These are phyloP conservation scores for Pichia sp. DNA, from an alignment of 1,139 yeast genomes.

Conservation along the genomic window DNA sequence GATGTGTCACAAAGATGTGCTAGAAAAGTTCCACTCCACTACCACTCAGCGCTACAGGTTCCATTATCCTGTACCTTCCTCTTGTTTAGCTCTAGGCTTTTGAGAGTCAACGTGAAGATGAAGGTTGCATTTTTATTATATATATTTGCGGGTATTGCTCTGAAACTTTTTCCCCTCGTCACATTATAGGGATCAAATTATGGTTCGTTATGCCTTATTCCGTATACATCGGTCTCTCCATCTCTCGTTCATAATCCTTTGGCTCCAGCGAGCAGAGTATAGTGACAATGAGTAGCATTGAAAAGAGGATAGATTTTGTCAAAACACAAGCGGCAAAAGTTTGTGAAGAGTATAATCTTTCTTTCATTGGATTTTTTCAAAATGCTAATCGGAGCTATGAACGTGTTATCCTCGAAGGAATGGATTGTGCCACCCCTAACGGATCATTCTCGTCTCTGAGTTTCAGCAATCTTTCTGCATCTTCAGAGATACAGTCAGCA, in stretches of 20 bases:
- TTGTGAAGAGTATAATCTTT: conserved; percentile 11
- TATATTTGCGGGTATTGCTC: not conserved
- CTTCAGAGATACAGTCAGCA: conserved; percentile 12
- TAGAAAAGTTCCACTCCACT: not conserved
- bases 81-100: too few species aligned
- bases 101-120: too few species aligned
- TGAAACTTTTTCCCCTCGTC: not conserved
- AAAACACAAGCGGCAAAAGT: conserved; percentile 6
- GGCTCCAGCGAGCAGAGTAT: not conserved
- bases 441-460: conserved; percentile 8
- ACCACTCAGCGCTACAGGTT: not conserved
- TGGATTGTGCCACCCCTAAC: conserved; percentile 13
- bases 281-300: conserved; percentile 3
- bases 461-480: conserved; percentile 5
- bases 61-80: not conserved
- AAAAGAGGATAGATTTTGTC: conserved; percentile 7
- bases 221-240: too few species aligned
- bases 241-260: not conserved
- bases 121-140: too few species aligned
- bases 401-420: conserved; percentile 11
- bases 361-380: conserved; percentile 18
- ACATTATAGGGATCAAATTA: conserved; percentile 1
- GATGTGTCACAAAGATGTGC: conserved; percentile 3
- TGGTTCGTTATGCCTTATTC: conserved; percentile 6
- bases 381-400: conserved; percentile 11